Evolutionary conservation across 1,284 basidiomycete genomes (phyloP), one percentile per base, ranked within the genome.

Genomic region (Cryptococcus sp.): DNA sequence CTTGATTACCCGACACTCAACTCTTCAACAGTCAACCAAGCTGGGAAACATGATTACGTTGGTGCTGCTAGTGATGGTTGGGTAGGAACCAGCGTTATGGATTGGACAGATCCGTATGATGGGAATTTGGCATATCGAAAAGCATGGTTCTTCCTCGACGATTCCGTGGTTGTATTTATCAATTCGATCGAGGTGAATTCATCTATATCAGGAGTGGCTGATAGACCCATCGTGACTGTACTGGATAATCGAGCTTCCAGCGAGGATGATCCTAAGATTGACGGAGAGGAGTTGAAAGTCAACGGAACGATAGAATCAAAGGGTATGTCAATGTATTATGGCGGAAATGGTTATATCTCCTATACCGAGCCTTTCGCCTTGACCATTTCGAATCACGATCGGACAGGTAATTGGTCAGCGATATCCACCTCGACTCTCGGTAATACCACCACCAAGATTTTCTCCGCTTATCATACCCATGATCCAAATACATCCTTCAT

Each of bases 91-190:
- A 80, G 81, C 0, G 83, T 79, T 15, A 85, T 86, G 84, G 64
- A 67, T 47, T 70, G 62, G 42, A 31, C 58, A 35, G 68, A 86
- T 64, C 85, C 86, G 1, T 56, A 75, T 45, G 85, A 84, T 4
- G 66, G 74, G n/a, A 68, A 79, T 4, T 68, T 87, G 46, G 72
- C 74, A 55, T 88, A 82, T 80, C 83, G 84, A 63, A 87, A 87
- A 71, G 80, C 82, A 0, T 86, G 83, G 83, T 86, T 87, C 76
- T 87, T 85, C 81, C 79, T 88, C 57, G 80, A 83, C 50, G 76
- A 81, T 60, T 81, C 84, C 63, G 76, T 84, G 41, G 81, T 82
- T 61, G 82, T 87, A 61, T 83, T 84, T 79, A 70, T 86, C 38
- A 78, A 83, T 15, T 74, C 74, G 48, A 72, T 86, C 53, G 70